Percentiles rank a stretch among this genome's conserved stretches.
Evolutionary conservation across 306 rosid genomes (phyloP).

Genomic region (Citrullus mucosospermus): DNA sequence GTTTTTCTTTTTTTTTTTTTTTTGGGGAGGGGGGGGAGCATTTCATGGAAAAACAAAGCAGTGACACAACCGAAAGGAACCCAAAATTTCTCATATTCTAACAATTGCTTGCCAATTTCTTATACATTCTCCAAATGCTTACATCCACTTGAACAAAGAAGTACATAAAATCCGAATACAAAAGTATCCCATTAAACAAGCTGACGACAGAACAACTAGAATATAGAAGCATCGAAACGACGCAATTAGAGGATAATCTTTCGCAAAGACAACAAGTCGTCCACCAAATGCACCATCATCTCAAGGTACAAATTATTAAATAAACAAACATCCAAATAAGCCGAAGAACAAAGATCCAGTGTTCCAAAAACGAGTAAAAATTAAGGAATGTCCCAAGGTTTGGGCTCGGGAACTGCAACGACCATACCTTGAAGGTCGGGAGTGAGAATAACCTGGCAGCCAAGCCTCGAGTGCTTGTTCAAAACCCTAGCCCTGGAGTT

Average conservation of each 20-base stretch:
- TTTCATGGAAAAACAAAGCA: background rate
- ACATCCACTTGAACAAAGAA: background rate
- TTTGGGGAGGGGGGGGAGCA: background rate
- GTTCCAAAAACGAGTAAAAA: background rate
- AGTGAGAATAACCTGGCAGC: conserved; percentile 80
- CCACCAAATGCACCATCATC: conserved; percentile 3
- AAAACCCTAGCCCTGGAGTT: conserved; percentile 51
- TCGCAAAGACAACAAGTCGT: background rate
- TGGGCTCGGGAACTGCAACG: conserved; percentile 75
- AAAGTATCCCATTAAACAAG: background rate
- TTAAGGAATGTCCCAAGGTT: conserved; percentile 84
- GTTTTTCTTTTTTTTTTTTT: background rate
- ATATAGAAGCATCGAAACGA: background rate
- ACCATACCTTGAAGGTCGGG: conserved; percentile 89
- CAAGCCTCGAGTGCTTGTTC: conserved; percentile 77
- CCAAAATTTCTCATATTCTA: background rate
- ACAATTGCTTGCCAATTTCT: background rate
- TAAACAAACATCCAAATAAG: background rate
- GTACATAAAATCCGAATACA: background rate
- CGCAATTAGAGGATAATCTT: background rate
- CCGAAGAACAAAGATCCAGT: background rate
- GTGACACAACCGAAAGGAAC: background rate
- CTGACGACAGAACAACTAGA: background rate
- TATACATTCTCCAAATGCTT: background rate
- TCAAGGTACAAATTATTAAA: conserved; percentile 3